Base-by-base conservation (phyloP, 352 stramenopile species). In the Globisporangium cylindrosporum region DNA sequence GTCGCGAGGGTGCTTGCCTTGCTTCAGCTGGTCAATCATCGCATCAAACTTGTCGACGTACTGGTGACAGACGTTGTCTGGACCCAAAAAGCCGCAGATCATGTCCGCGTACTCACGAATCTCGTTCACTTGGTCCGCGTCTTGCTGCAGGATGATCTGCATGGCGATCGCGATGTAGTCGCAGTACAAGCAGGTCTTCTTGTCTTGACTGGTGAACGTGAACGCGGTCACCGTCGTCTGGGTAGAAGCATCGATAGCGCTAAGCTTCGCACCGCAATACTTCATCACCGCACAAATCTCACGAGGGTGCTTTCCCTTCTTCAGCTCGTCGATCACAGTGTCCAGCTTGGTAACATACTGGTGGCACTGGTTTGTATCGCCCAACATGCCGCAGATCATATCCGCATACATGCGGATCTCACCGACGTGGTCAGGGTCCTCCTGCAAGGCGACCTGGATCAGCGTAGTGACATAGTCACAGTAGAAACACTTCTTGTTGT, bases 341-440 rank as follows among this genome's bases (percentile, higher is more conserved):
- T 93, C 81, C n/a, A 94, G 57, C 57, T 94, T 72, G 56, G 82
- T 76, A 32, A 93, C 65, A 38, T 93, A 93, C 64, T 75, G 54
- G 63, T 94, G 86, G 55, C 84, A 94, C 3, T 76, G 58, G 55
- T 82, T 92, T 25, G 80, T 73, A 6, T 77, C 67, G 18, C 82
- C 82, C 2, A 94, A 74, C 67, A 91, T 84, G 66, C 81, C 77
- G 59, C 86, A 94, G 25, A 92, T 83, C 75, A 94, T 89, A 53
- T 92, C 83, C 0, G 84, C 83, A 54, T 87, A 90, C 62, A 75
- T 57, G 3, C 85, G 83, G 15, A 93, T 73, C 65, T 88, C 64
- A 41, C 77, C 67, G 24, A 93, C 77, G 49, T 91, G 74, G 1
- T 81, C 67, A 1, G 79, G 72, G 36, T 85, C 80, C 43, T 93